These are phyloP conservation scores for Phyllosticta citrichinensis DNA, from an alignment of 2,329 filamentous ascomycete genomes.

Conservation along the genomic window DNA sequence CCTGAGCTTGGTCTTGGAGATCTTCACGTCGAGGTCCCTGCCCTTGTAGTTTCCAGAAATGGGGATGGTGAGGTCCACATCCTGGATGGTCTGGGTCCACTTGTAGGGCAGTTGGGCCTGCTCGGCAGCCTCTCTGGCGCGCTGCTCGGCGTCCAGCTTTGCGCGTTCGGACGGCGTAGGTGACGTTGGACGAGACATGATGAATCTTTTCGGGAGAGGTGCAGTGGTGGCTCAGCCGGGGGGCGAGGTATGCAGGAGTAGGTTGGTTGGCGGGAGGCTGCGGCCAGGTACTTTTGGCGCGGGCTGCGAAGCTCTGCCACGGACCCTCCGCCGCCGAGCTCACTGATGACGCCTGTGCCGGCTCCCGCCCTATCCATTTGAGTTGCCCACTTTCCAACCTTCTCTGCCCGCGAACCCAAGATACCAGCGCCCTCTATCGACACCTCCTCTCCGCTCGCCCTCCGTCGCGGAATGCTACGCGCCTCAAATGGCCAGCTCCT, in stretches of 20 bases:
- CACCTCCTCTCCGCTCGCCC: not conserved
- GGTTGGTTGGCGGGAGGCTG: not conserved
- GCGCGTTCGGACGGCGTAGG: slow-evolving; percentile 46
- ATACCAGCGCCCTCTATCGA: not conserved
- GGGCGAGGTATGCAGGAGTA: not conserved
- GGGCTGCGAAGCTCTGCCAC: not conserved
- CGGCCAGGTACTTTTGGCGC: not conserved
- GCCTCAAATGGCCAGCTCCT: slow-evolving; percentile 64
- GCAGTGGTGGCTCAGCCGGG: not conserved
- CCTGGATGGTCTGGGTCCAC: slow-evolving; percentile 88
- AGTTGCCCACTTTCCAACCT: slow-evolving; percentile 1
- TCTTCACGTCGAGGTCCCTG: slow-evolving; percentile 69
- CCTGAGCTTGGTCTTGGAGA: slow-evolving; percentile 68
- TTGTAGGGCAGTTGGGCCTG: slow-evolving; percentile 91
- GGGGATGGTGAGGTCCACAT: slow-evolving; percentile 68
- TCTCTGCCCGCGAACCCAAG: not conserved
- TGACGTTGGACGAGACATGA: slow-evolving; percentile 26
- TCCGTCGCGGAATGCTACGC: slow-evolving; percentile 11
- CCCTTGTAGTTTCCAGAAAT: slow-evolving; percentile 79
- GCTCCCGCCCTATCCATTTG: slow-evolving; percentile 5
- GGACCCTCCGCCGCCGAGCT: not conserved
- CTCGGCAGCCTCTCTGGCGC: slow-evolving; percentile 70
- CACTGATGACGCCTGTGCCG: slow-evolving; percentile 7
- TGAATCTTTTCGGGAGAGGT: not conserved
- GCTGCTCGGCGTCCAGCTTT: slow-evolving; percentile 46